Base-by-base conservation (phyloP, 768 basidiomycete species). In the Termitomyces sp. region DNA sequence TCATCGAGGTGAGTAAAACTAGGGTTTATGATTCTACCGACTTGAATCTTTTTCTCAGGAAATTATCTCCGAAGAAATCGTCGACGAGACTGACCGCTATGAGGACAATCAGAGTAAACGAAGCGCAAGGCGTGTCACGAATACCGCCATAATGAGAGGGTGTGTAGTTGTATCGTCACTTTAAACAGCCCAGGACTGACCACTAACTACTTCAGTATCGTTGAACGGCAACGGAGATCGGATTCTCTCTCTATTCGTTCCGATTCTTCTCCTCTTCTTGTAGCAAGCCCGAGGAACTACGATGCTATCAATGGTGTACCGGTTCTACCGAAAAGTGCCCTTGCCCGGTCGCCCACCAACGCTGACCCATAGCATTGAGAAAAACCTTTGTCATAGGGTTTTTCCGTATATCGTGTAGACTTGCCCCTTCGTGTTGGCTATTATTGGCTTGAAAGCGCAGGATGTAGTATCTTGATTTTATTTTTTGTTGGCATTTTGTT, bases 61-160 rank as follows among this genome's bases (percentile, higher is more conserved):
- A 79, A 97, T 98, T 60, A 92, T 98, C 20, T 87, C 90, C 0
- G 94, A 97, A 72, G 95, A 97, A 69, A 96, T 97, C 54, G 89
- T 96, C 31, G 94, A 96, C 65, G 94, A 97, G 71, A 96, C 94
- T 2, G 94, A 97, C 72, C 80, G 86, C 27, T 95, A 89, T 63
- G 86, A 91, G 62, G 91, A 93, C 63, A 97, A 96, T 66, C 85
- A 85, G 48, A 86, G 84, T 52, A 94, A 94, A 67, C 80, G 79
- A 58, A 75, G 78, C 8, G 94, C 90, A 0, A 85, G 80, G 61
- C 78, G 94, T 14, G 70, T 80, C 58, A 87, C 86, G 13, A 92
- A 86, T 13, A 82, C 88, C 8, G 81, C 83, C 8, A 79, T 92
- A 39, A 92, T 95, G 88, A 78, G 83, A 65, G 88, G 90, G 89